Percentiles rank a stretch among this genome's conserved stretches.
phyloP scores from a whole-genome alignment of 495 filamentous ascomycete genomes.

The Aspergillus cavernicola region DNA sequence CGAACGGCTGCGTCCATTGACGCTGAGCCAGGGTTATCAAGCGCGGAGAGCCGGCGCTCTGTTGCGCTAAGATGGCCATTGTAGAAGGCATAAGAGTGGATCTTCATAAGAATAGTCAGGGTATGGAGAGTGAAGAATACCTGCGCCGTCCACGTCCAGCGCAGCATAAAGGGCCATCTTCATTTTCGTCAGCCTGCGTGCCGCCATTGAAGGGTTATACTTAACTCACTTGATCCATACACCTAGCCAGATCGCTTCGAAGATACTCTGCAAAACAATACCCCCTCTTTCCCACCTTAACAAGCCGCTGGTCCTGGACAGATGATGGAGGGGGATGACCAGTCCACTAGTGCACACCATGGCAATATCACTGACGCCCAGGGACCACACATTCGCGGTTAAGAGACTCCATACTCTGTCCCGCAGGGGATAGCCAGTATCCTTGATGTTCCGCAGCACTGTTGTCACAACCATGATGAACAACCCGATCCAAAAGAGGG shows the following conservation, averaged over 20 bases:
- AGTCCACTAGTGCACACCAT: constrained; percentile 78
- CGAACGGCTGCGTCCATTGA: constrained; percentile 66
- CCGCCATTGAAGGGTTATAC: background rate
- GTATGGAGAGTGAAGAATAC: constrained; percentile 92
- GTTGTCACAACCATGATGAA: constrained; percentile 96
- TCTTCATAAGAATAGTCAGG: constrained; percentile 92
- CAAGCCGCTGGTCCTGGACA: constrained; percentile 54
- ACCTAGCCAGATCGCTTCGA: constrained; percentile 72
- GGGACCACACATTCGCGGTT: constrained; percentile 79
- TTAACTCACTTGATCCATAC: constrained; percentile 72
- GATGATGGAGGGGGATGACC: constrained; percentile 67
- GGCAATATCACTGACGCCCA: constrained; percentile 74
- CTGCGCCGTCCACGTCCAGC: constrained; percentile 93
- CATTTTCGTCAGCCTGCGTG: constrained; percentile 19
- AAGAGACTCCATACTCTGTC: constrained; percentile 84
- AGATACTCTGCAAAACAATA: constrained; percentile 75
- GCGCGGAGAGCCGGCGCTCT: constrained; percentile 67
- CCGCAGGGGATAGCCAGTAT: constrained; percentile 81
- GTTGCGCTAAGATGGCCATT: constrained; percentile 92
- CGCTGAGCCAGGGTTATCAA: constrained; percentile 72
- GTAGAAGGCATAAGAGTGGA: constrained; percentile 98
- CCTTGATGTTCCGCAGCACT: constrained; percentile 86
- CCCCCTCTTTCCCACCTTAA: constrained; percentile 74
- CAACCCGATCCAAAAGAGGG: constrained; percentile 94
- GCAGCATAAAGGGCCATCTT: constrained; percentile 78